A percentile compares a stretch with the other conserved stretches of the same genome.
Evolutionary conservation across 768 basidiomycete genomes (phyloP).

Genomic region (Plicaturopsis crispa): DNA sequence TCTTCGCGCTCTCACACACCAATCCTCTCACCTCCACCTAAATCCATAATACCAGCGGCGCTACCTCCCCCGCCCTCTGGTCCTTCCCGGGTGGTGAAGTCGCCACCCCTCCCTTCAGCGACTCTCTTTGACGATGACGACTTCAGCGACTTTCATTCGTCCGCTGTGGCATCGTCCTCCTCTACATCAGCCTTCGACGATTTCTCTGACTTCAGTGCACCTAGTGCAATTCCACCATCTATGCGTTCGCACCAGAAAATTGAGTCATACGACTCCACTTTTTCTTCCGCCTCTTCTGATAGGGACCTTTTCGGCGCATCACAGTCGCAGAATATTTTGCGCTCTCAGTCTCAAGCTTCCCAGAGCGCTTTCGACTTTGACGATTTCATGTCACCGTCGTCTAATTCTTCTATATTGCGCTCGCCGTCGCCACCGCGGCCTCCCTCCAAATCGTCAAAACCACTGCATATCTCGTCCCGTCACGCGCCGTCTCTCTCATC

Average conservation of each 20-base stretch:
- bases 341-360: constrained; percentile 17
- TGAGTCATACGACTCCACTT: background rate
- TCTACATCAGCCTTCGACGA: constrained; percentile 21
- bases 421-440: constrained; percentile 41
- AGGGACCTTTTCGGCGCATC: constrained; percentile 16
- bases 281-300: constrained; percentile 10
- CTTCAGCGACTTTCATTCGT: constrained; percentile 3
- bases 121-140: constrained; percentile 1
- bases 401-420: constrained; percentile 27
- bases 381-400: no score
- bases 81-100: background rate
- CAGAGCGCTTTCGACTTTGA: constrained; percentile 45
- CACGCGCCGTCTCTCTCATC: constrained; percentile 17
- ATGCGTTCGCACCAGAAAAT: background rate
- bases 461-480: constrained; percentile 14
- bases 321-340: constrained; percentile 13
- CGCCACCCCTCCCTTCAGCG: constrained; percentile 6
- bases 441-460: constrained; percentile 24
- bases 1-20: constrained; percentile 6
- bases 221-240: constrained; percentile 12
- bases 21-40: constrained; percentile 13
- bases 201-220: constrained; percentile 42
- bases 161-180: constrained; percentile 16
- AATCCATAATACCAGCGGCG: constrained; percentile 22
- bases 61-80: constrained; percentile 11